Conservation (phyloP, 257 asterid genomes). For the Ehretia macrophylla region DNA sequence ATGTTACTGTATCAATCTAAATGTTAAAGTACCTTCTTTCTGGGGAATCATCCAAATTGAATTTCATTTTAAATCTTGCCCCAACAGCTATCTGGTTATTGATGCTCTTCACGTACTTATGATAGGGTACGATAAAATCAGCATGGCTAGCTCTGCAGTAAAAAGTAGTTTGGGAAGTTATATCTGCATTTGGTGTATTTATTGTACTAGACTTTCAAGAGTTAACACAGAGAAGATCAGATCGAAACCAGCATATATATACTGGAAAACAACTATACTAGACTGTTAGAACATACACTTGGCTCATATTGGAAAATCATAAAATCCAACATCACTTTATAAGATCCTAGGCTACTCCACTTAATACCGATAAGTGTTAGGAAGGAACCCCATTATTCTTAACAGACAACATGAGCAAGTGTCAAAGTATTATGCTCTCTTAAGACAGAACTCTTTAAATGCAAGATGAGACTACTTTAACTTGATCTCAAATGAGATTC, state of each 20-base stretch:
- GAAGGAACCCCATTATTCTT: too few species aligned
- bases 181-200: background rate
- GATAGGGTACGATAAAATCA: constrained; percentile 71
- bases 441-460: too few species aligned
- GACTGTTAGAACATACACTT: too few species aligned
- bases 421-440: too few species aligned
- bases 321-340: too few species aligned
- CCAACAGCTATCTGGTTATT: constrained; percentile 58
- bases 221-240: background rate
- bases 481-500: too few species aligned
- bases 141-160: constrained; percentile 71
- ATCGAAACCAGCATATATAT: background rate
- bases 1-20: constrained; percentile 2
- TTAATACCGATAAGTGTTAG: too few species aligned
- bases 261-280: too few species aligned
- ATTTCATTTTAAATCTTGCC: constrained; percentile 77
- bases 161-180: background rate
- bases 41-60: constrained; percentile 88
- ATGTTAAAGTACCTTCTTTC: constrained; percentile 64
- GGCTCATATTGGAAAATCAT: too few species aligned
- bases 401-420: too few species aligned
- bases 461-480: too few species aligned
- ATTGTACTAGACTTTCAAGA: background rate
- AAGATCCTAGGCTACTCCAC: too few species aligned
- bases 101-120: constrained; percentile 59